These are phyloP conservation scores for Fistulina hepatica DNA, from an alignment of 1,284 basidiomycete species.

Conservation along the genomic window DNA sequence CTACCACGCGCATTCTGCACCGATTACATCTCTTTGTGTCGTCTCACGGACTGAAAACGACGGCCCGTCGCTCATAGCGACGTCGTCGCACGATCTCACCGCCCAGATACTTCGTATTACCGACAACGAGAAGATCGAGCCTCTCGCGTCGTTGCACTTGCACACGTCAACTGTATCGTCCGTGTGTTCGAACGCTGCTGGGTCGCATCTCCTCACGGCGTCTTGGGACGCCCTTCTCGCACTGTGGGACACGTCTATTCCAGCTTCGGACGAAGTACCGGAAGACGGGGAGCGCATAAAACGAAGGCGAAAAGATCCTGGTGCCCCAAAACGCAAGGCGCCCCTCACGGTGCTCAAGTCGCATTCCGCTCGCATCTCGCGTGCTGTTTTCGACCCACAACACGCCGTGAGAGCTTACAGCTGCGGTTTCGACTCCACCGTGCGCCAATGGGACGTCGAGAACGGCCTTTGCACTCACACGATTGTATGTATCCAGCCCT, in stretches of 20 bases:
- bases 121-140: constrained; percentile 25
- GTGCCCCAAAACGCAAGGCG: constrained; percentile 40
- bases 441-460: constrained; percentile 64
- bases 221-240: constrained; percentile 78
- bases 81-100: constrained; percentile 77
- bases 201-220: constrained; percentile 56
- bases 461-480: constrained; percentile 55
- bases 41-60: constrained; percentile 28
- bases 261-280: constrained; percentile 50
- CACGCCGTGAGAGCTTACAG: constrained; percentile 40
- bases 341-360: constrained; percentile 60
- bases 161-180: constrained; percentile 69
- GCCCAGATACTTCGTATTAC: constrained; percentile 50
- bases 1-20: constrained; percentile 46
- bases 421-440: constrained; percentile 68
- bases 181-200: constrained; percentile 42
- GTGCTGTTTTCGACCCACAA: constrained; percentile 38
- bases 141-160: constrained; percentile 57
- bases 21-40: constrained; percentile 65
- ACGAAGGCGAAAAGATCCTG: too few species aligned
- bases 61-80: constrained; percentile 48
- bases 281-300: constrained; percentile 24
- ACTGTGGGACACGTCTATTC: constrained; percentile 61
- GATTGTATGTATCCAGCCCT: constrained; percentile 37
- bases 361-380: constrained; percentile 64